These are phyloP conservation scores for Phytophthora hybrid DNA, from an alignment of 352 stramenopile genomes.

Conservation along the genomic window DNA sequence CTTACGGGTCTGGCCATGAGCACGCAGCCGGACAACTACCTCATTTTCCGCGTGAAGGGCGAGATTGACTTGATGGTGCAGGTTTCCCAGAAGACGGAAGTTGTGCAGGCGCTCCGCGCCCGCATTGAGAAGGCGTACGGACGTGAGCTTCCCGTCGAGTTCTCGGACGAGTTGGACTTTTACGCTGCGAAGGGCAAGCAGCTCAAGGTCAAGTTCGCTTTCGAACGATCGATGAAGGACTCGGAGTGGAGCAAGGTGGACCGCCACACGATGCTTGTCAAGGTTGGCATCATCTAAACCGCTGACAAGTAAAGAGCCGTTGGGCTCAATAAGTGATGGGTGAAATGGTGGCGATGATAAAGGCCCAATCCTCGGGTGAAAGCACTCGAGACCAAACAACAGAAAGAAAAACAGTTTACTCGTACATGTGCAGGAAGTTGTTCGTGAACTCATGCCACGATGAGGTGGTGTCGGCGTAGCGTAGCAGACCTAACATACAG, in stretches of 20 bases:
- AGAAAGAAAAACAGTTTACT: constrained; percentile 30
- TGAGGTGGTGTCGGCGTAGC: constrained; percentile 17
- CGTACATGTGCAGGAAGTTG: constrained; percentile 31
- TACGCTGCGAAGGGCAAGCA: constrained; percentile 75
- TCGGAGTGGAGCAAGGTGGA: constrained; percentile 73
- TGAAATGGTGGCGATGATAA: constrained; percentile 10
- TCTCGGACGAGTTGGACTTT: constrained; percentile 76
- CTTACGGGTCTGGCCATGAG: constrained; percentile 77
- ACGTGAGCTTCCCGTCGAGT: constrained; percentile 71
- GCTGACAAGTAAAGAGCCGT: background rate
- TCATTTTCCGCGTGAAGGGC: constrained; percentile 79
- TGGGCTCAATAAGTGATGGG: background rate
- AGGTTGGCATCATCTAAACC: constrained; percentile 75
- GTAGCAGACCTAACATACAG: constrained; percentile 21
- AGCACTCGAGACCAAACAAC: constrained; percentile 18
- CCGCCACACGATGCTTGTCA: constrained; percentile 77
- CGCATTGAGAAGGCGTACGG: constrained; percentile 64
- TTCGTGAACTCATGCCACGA: constrained; percentile 7
- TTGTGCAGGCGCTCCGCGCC: constrained; percentile 78
- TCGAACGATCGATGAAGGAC: constrained; percentile 68
- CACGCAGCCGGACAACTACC: constrained; percentile 83
- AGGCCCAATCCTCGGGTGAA: constrained; percentile 19
- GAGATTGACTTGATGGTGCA: constrained; percentile 79
- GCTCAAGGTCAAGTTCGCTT: constrained; percentile 75
- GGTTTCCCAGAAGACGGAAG: constrained; percentile 82